Evolutionary conservation across 225 moss, liverwort and hornwort species (phyloP).

Genomic region (Ulota crispa): DNA sequence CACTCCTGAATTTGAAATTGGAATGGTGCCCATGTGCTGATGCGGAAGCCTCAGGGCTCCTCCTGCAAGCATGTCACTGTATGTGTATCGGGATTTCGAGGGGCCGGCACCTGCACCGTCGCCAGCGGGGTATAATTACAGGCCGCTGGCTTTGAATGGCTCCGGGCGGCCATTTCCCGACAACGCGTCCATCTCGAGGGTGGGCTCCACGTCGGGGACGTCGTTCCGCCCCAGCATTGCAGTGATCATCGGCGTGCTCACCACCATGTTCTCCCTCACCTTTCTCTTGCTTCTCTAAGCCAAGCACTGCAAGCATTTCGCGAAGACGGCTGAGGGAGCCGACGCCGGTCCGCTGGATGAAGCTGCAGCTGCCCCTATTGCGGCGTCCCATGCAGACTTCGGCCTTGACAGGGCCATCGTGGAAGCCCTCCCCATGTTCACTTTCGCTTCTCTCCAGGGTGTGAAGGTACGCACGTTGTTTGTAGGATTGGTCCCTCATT

Average conservation of each 20-base stretch:
- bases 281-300: slow-evolving; percentile 87
- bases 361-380: slow-evolving; percentile 43
- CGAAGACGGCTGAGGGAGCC: slow-evolving; percentile 36
- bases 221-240: slow-evolving; percentile 90
- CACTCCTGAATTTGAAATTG: not conserved
- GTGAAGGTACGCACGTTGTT: slow-evolving; percentile 46
- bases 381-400: slow-evolving; percentile 45
- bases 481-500: not conserved
- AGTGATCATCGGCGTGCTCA: slow-evolving; percentile 90
- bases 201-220: slow-evolving; percentile 15
- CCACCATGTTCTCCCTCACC: slow-evolving; percentile 90
- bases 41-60: slow-evolving; percentile 10
- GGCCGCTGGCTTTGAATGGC: slow-evolving; percentile 24
- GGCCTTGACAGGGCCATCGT: slow-evolving; percentile 76
- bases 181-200: slow-evolving; percentile 18
- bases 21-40: not conserved
- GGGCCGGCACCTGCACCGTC: slow-evolving; percentile 32
- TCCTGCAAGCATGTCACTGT: slow-evolving; percentile 35
- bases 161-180: slow-evolving; percentile 34
- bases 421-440: slow-evolving; percentile 91
- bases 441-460: slow-evolving; percentile 84
- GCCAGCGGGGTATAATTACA: slow-evolving; percentile 7
- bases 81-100: slow-evolving; percentile 28
- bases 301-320: slow-evolving; percentile 82
- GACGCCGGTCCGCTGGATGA: slow-evolving; percentile 32